phyloP scores from a whole-genome alignment of 176 grass and related monocot genomes.

The Calamus simplicifolius region DNA sequence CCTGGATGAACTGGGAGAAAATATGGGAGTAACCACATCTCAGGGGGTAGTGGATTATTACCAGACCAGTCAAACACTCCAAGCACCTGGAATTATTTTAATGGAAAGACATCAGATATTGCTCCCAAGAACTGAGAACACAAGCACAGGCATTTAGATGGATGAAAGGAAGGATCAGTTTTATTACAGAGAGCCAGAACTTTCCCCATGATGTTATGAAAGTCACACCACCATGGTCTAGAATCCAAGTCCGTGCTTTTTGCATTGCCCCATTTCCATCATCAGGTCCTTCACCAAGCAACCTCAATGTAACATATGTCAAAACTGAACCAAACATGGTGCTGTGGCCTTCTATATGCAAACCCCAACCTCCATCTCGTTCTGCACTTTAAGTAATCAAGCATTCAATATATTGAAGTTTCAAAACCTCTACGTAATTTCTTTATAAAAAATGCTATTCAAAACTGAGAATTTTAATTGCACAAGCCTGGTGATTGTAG shows the following conservation, averaged over 20 bases:
- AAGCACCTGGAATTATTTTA: conserved; percentile 57
- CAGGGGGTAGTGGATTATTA: conserved; percentile 89
- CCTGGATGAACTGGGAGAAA: conserved; percentile 79
- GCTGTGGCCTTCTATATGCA: conserved; percentile 84
- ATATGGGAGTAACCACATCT: conserved; percentile 91
- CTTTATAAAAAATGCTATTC: too few species aligned
- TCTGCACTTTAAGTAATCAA: conserved; percentile 43
- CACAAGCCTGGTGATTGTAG: conserved; percentile 74
- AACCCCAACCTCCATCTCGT: conserved; percentile 90
- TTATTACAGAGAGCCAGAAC: conserved; percentile 78
- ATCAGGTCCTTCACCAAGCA: conserved; percentile 69
- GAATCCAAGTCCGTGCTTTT: conserved; percentile 78
- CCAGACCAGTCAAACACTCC: conserved; percentile 97
- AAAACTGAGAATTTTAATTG: conserved; percentile 1
- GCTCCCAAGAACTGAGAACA: background rate
- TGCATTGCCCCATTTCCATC: conserved; percentile 73
- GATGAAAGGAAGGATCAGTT: conserved; percentile 13
- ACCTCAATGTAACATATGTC: conserved; percentile 77
- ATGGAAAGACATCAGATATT: background rate
- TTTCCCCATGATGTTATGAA: conserved; percentile 92
- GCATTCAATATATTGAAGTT: background rate
- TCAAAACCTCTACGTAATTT: too few species aligned
- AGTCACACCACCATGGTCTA: conserved; percentile 81
- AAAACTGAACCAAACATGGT: conserved; percentile 92
- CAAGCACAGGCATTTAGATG: background rate